Conservation (phyloP, 768 basidiomycete genomes). For the Albatrellus ellisii region DNA sequence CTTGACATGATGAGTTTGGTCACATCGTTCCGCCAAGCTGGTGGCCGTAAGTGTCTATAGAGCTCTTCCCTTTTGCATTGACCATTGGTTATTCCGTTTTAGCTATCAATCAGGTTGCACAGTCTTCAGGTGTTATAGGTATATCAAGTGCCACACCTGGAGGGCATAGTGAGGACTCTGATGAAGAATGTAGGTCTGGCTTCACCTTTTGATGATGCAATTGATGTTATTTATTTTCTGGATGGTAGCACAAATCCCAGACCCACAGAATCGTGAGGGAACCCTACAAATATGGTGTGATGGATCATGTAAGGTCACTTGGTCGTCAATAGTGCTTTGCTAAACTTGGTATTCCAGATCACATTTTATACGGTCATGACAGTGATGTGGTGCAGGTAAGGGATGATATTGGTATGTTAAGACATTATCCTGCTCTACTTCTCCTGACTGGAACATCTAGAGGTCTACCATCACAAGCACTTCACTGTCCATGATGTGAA, state of each 20-base stretch:
- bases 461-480: constrained; percentile 3
- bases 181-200: neutral
- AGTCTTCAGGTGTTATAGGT: constrained; percentile 5
- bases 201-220: neutral
- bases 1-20: neutral
- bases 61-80: neutral
- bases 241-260: neutral
- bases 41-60: neutral
- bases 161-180: constrained; percentile 1
- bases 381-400: neutral
- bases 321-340: neutral
- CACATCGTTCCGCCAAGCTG: neutral
- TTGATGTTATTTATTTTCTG: neutral
- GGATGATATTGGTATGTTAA: neutral
- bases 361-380: constrained; percentile 8
- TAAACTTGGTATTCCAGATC: neutral
- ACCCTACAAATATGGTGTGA: constrained; percentile 10
- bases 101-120: constrained; percentile 8
- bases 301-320: neutral
- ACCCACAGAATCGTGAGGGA: constrained; percentile 7
- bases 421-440: neutral
- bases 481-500: constrained; percentile 10
- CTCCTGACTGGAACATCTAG: neutral
- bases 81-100: neutral
- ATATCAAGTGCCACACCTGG: constrained; percentile 9